These are phyloP conservation scores for Candida alai DNA, from an alignment of 805 yeast genomes.

Conservation along the genomic window DNA sequence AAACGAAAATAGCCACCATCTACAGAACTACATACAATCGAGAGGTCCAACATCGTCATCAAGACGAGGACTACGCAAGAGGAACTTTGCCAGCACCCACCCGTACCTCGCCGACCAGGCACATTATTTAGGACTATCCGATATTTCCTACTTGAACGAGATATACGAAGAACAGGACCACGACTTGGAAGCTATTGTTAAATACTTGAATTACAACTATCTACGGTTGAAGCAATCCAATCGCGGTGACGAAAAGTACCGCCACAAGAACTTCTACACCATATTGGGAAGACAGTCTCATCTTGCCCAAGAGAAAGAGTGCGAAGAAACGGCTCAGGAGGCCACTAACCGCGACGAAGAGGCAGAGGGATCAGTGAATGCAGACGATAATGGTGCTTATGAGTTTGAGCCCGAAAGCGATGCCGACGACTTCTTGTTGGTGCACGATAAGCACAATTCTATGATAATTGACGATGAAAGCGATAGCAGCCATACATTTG, in stretches of 20 bases:
- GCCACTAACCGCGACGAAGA: background rate
- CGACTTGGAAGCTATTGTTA: constrained; percentile 30
- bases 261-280: constrained; percentile 33
- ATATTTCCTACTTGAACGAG: constrained; percentile 33
- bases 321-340: constrained; percentile 2
- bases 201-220: constrained; percentile 34
- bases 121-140: constrained; percentile 38
- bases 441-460: constrained; percentile 3
- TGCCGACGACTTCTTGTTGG: background rate
- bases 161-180: constrained; percentile 30
- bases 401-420: constrained; percentile 6
- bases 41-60: constrained; percentile 5
- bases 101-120: constrained; percentile 45
- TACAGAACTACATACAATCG: constrained; percentile 9
- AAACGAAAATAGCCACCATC: constrained; percentile 9
- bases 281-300: constrained; percentile 26
- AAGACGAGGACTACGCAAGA: constrained; percentile 32
- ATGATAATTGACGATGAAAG: background rate
- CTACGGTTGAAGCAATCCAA: constrained; percentile 25
- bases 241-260: constrained; percentile 38
- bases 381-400: constrained; percentile 11
- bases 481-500: too few relatives aligned
- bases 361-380: constrained; percentile 2
- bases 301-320: constrained; percentile 6
- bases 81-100: constrained; percentile 42